Base-by-base conservation (phyloP, 2,329 filamentous ascomycete genomes). In the Orbilia blumenaviensis region DNA sequence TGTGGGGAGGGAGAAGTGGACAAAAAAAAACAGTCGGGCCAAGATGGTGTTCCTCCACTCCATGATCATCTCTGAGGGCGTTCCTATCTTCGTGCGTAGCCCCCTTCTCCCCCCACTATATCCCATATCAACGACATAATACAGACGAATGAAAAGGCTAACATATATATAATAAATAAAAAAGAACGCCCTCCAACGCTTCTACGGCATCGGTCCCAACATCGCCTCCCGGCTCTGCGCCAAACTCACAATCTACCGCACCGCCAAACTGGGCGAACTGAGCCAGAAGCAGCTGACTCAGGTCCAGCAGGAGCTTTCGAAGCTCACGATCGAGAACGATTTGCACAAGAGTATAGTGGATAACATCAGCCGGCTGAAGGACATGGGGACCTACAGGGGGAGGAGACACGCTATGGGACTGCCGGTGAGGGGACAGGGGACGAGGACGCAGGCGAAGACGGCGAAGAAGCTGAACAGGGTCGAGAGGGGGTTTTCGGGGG, bases 321-420 rank as follows among this genome's bases (percentile, higher is more conserved):
- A 89, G 66, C 94, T 99, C 92, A 96, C 91, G 75, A 92, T 98
- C 80, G 95, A 97, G 83, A 96, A 91, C 83, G 94, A 98, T 81
- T 86, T 96, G 78, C 86, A 89, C 81, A 88, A 91, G 81, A 85
- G 92, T 73, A 84, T 97, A 38, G 87, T 90, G 80, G 92, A 97
- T 58, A 95, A 98, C 81, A 96, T 99, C 80, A 87, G 87, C 82
- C 86, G 94, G 74, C 81, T 99, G 83, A 92, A 91, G 82, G 94
- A 97, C 81, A 97, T 97, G 85, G 94, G 94, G 58, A 90, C 91
- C 2, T 96, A 96, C 82, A 87, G 95, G 63, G 95, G 95, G 78
- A 90, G 92, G 83, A 86, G 95, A 79, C 95, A 99, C 85, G 94
- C 94, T 69, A 94, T 98, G 80, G 69, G 79, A 21, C 84, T 98